Conservation (phyloP, 2,329 filamentous ascomycete genomes). For the Plectosphaerella plurivora region DNA sequence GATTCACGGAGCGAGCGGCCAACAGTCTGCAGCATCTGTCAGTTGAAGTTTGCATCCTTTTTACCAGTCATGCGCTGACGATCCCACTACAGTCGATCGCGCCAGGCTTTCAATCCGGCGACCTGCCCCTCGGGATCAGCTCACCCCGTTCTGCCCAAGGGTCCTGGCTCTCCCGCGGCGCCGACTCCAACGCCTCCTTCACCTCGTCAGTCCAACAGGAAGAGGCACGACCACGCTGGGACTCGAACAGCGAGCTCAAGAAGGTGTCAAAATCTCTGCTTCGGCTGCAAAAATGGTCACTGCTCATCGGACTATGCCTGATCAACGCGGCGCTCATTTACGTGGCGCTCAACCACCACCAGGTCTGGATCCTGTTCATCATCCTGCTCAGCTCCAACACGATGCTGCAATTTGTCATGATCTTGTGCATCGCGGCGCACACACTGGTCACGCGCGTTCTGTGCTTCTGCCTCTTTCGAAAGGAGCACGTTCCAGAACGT, state of each 20-base stretch:
- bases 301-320: conserved; percentile 26
- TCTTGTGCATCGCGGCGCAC: conserved; percentile 29
- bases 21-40: conserved; percentile 3
- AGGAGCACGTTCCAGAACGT: conserved; percentile 21
- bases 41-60: neutral
- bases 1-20: conserved; percentile 4
- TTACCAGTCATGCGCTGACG: neutral
- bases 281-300: conserved; percentile 31
- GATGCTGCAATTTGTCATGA: conserved; percentile 35
- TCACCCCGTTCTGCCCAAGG: conserved; percentile 24
- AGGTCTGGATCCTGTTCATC: conserved; percentile 38
- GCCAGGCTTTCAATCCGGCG: conserved; percentile 20
- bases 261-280: conserved; percentile 30
- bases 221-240: conserved; percentile 33
- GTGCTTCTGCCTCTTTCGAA: conserved; percentile 22
- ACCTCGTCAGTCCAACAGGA: conserved; percentile 30
- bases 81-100: conserved; percentile 24
- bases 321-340: conserved; percentile 32
- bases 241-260: conserved; percentile 33
- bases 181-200: conserved; percentile 28
- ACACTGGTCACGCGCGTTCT: conserved; percentile 23
- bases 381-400: conserved; percentile 41
- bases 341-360: conserved; percentile 28
- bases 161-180: conserved; percentile 26
- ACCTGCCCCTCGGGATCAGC: conserved; percentile 22